These are phyloP conservation scores for Arbutus unedo DNA, from an alignment of 148 eudicot species.

Conservation along the genomic window DNA sequence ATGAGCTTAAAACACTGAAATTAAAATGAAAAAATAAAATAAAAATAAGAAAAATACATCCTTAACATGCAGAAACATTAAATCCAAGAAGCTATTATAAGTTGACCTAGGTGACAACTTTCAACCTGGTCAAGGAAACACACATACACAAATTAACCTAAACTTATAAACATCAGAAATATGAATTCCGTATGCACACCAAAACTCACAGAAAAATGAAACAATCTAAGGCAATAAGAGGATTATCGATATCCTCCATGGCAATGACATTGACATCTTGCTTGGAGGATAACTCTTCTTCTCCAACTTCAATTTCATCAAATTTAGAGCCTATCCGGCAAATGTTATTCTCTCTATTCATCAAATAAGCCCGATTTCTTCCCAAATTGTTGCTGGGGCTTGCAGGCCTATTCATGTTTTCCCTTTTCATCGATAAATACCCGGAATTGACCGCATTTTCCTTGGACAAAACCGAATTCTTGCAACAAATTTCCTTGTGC, in stretches of 20 bases:
- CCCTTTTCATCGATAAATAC: slow-evolving; percentile 22
- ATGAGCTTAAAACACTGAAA: not conserved
- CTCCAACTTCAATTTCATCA: slow-evolving; percentile 32
- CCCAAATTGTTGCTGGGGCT: slow-evolving; percentile 37
- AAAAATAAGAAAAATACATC: not conserved
- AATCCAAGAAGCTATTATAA: not conserved
- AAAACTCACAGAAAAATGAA: slow-evolving; percentile 62
- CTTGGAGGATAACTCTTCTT: slow-evolving; percentile 21
- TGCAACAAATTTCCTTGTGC: not conserved
- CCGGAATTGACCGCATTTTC: not conserved
- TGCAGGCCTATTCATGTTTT: slow-evolving; percentile 26
- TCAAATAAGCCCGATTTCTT: slow-evolving; percentile 20
- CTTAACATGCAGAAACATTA: not conserved
- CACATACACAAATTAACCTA: not conserved
- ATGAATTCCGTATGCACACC: not conserved
- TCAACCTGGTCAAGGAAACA: slow-evolving; percentile 3
- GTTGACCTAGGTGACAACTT: not conserved
- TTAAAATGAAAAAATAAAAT: not conserved
- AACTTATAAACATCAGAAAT: not conserved
- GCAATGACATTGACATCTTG: slow-evolving; percentile 34
- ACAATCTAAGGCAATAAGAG: slow-evolving; percentile 84
- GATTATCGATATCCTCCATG: slow-evolving; percentile 66
- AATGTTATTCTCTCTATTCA: slow-evolving; percentile 27
- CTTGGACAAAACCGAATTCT: not conserved
- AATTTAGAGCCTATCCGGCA: slow-evolving; percentile 33